Base-by-base conservation (phyloP, 2,329 filamentous ascomycete species). In the Pseudogymnoascus sp. region DNA sequence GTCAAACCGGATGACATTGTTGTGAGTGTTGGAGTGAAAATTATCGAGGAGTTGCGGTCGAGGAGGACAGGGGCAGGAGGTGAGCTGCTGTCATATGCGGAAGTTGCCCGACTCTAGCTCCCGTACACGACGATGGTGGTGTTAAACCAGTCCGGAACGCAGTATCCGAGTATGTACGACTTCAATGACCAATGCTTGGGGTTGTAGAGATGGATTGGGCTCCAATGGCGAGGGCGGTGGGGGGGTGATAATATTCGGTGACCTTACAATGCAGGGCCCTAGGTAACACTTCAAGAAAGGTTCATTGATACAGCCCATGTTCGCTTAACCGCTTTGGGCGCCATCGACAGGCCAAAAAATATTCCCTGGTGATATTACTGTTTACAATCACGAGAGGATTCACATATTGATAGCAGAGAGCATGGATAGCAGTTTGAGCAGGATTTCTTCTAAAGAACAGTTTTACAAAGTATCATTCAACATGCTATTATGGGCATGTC, bases 1-100 rank as follows among this genome's bases (percentile, higher is more conserved):
- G 84, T 86, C 73, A 86, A 77, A 69, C 83, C 83, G 65, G 82
- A 84, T 65, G 79, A 78, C 69, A 78, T 78, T 61, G 67, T 61
- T 38, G 45, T 60, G 63, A 39, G 30, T 52, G 45, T 55, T 64
- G 60, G 60, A 55, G 59, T 59, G 35, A 59, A 39, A 35, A 36
- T 36, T 36, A 59, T 59, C 35, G 55, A 39, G 55, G 55, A 59
- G 30, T 59, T 59, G 55, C 35, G 55, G 30, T 39, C 55, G 35
- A 59, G 35, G 55, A 39, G 55, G 30, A 28, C 55, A 59, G 35
- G 55, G 55, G 30, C 55, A 59, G 55, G 19, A 59, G 30, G 55
- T 36, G 30, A 39, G 30, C 30, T 59, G 55, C 45, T 52, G 45
- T 52, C 45, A 52, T 52, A 52, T 52, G 45, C 45, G 45, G 25